phyloP scores from a whole-genome alignment of 768 basidiomycete species.

The Lentinula sp. region DNA sequence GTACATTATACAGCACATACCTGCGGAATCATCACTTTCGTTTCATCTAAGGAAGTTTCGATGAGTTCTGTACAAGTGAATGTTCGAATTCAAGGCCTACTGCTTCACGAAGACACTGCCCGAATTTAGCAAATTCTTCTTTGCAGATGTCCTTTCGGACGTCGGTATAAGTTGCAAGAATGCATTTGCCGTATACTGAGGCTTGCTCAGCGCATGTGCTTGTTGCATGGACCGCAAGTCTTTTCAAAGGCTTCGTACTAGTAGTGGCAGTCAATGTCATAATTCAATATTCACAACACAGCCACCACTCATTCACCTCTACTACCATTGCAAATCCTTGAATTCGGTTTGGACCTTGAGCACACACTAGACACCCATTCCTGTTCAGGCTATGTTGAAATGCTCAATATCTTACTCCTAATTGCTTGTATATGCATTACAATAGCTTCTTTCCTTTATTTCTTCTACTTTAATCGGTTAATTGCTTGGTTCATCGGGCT shows the following conservation, averaged over 20 bases:
- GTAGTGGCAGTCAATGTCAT: constrained; percentile 6
- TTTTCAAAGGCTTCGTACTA: constrained; percentile 45
- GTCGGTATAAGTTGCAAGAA: constrained; percentile 77
- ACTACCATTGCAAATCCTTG: neutral
- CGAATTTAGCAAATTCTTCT: constrained; percentile 80
- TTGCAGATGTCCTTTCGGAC: constrained; percentile 80
- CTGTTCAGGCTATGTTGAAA: constrained; percentile 13
- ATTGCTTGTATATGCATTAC: constrained; percentile 55
- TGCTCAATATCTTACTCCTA: constrained; percentile 58
- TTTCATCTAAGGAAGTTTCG: constrained; percentile 35
- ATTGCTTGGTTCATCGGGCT: constrained; percentile 64
- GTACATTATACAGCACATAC: neutral
- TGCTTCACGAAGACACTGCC: constrained; percentile 70
- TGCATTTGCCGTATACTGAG: constrained; percentile 81
- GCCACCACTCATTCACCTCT: neutral
- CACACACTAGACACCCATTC: too few species aligned
- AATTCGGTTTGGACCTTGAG: too few species aligned
- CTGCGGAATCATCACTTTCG: constrained; percentile 23
- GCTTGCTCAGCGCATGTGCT: constrained; percentile 71
- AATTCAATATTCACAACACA: neutral
- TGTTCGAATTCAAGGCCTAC: constrained; percentile 35
- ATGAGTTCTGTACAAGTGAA: neutral
- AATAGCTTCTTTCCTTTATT: constrained; percentile 58
- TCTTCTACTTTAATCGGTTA: constrained; percentile 91
- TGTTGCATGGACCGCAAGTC: constrained; percentile 67